Conservation (phyloP, 2,329 filamentous ascomycete species). For the Pseudocercospora musae region DNA sequence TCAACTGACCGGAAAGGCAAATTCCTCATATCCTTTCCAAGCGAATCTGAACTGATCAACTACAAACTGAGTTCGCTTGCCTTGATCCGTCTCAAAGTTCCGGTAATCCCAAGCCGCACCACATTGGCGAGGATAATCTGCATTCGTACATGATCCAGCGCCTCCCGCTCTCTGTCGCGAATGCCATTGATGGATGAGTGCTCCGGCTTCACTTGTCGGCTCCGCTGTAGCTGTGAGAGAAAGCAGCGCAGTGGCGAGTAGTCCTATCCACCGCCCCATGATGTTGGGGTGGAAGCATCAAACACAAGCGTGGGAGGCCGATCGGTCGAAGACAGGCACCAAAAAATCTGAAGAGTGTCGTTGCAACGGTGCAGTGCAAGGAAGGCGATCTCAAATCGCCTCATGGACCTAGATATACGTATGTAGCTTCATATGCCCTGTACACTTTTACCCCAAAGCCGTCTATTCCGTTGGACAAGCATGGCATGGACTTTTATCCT, state of each 20-base stretch:
- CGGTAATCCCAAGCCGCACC: conserved; percentile 18
- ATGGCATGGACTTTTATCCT: not conserved
- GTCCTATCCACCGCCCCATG: not conserved
- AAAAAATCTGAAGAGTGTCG: not conserved
- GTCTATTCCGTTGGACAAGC: not conserved
- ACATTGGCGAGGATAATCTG: conserved; percentile 12
- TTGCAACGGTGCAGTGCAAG: not conserved
- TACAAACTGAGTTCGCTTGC: conserved; percentile 54
- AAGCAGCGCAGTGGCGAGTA: not conserved
- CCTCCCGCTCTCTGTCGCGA: not conserved
- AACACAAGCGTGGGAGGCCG: not conserved
- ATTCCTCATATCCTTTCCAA: conserved; percentile 56
- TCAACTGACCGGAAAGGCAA: conserved; percentile 34
- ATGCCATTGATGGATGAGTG: not conserved
- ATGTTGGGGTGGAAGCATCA: not conserved
- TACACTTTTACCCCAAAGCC: not conserved
- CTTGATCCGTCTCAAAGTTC: conserved; percentile 15
- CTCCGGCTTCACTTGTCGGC: not conserved
- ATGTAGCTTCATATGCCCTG: not conserved
- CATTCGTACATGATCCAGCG: not conserved
- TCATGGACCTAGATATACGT: not conserved
- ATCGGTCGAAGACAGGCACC: no score
- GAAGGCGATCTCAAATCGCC: not conserved
- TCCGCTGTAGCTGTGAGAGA: not conserved
- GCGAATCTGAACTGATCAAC: conserved; percentile 66